A percentile compares a stretch with the other conserved stretches of the same genome.
These are phyloP conservation scores for Capsella bursapastoris DNA, from an alignment of 345 rosid genomes.

Conservation along the genomic window DNA sequence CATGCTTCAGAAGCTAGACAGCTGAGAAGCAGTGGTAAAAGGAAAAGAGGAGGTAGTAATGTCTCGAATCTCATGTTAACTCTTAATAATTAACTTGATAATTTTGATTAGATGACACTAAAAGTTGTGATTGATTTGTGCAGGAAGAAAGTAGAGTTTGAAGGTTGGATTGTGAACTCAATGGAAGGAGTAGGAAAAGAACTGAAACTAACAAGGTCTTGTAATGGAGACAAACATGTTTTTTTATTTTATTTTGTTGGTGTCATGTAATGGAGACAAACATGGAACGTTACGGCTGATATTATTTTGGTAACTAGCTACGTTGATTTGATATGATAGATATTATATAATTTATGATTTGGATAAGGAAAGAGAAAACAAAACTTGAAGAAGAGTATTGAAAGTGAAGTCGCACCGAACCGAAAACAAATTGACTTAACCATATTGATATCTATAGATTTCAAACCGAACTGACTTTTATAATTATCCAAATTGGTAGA, in stretches of 20 bases:
- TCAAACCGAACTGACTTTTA: no score
- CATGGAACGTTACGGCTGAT: slow-evolving; percentile 11
- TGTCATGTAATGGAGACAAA: slow-evolving; percentile 18
- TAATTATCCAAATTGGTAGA: no score
- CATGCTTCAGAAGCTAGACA: slow-evolving; percentile 16
- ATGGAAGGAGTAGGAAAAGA: slow-evolving; percentile 2
- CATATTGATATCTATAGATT: no score
- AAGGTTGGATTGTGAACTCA: background rate
- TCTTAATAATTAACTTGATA: background rate
- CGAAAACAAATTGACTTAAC: no score
- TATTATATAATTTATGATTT: no score
- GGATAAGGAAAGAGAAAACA: no score
- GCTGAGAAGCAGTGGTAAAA: slow-evolving; percentile 32
- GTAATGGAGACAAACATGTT: slow-evolving; percentile 2
- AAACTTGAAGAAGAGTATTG: no score
- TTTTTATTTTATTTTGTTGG: no score
- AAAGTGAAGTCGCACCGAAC: no score
- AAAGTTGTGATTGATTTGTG: slow-evolving; percentile 24
- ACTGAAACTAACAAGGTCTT: background rate
- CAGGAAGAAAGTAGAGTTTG: slow-evolving; percentile 37
- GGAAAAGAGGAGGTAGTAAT: slow-evolving; percentile 37
- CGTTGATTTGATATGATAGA: no score
- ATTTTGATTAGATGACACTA: background rate
- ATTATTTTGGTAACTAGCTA: background rate
- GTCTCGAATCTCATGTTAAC: slow-evolving; percentile 13